Evolutionary conservation across 164 flowering plant genomes (phyloP).

Genomic region (Chimonanthus salicifolius): DNA sequence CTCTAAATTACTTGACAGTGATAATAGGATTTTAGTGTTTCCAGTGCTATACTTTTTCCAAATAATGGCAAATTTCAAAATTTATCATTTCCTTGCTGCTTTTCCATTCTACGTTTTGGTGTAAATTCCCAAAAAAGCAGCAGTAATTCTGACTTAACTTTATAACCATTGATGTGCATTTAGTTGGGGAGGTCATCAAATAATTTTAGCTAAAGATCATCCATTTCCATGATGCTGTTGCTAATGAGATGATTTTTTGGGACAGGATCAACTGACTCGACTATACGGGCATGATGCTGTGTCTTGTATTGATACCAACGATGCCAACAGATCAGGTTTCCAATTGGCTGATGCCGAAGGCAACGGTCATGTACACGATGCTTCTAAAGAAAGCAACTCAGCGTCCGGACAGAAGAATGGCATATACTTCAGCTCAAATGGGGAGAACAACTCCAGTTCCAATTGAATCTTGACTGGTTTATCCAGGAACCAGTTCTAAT

Average conservation of each 20-base stretch:
- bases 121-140: background rate
- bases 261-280: slow-evolving; percentile 63
- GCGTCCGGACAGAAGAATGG: slow-evolving; percentile 10
- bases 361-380: slow-evolving; percentile 18
- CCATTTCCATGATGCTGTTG: background rate
- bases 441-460: slow-evolving; percentile 13
- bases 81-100: background rate
- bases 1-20: background rate
- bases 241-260: slow-evolving; percentile 4
- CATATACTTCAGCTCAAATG: slow-evolving; percentile 17
- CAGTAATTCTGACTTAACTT: background rate
- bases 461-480: background rate
- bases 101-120: background rate
- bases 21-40: background rate
- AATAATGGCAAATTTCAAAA: background rate
- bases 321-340: slow-evolving; percentile 7
- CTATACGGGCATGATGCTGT: slow-evolving; percentile 50
- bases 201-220: background rate
- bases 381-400: slow-evolving; percentile 8
- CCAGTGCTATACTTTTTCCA: too few species aligned
- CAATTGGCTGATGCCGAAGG: slow-evolving; percentile 35
- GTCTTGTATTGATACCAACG: slow-evolving; percentile 34
- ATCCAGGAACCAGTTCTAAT: background rate
- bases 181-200: background rate
- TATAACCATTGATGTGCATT: background rate